phyloP scores from a whole-genome alignment of 106 monocot genomes.

The Dioscorea alata region DNA sequence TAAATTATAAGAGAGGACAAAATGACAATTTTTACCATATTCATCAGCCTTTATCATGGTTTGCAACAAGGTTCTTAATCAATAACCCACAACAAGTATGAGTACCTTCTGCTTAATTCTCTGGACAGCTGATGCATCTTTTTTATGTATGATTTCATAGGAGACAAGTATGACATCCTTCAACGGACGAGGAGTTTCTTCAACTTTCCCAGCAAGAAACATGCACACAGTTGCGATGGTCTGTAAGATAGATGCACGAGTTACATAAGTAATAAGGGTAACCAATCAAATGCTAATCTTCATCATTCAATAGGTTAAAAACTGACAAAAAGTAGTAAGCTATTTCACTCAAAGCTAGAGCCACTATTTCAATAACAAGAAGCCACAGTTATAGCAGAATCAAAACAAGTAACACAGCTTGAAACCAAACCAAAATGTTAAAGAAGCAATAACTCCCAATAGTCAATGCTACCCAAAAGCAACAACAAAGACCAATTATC shows the following conservation, averaged over 20 bases:
- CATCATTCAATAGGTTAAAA: not conserved
- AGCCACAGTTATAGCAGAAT: not conserved
- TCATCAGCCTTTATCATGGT: not conserved
- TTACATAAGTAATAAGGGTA: no score
- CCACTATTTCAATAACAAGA: not conserved
- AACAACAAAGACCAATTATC: no score
- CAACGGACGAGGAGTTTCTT: slow-evolving; percentile 86
- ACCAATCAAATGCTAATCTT: not conserved
- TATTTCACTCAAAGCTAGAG: not conserved
- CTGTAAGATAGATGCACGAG: slow-evolving; percentile 48
- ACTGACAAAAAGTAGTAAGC: not conserved
- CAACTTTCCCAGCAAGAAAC: slow-evolving; percentile 97
- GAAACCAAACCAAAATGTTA: no score
- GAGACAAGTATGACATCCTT: slow-evolving; percentile 91
- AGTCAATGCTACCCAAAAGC: no score
- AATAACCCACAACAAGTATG: not conserved
- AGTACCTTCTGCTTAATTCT: slow-evolving; percentile 84
- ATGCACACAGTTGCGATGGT: slow-evolving; percentile 94
- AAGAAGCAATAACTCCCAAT: no score
- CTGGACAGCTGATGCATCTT: slow-evolving; percentile 78
- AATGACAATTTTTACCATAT: not conserved
- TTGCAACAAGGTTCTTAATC: not conserved
- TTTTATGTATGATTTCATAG: slow-evolving; percentile 85
- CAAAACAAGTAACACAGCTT: no score
- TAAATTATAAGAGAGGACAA: not conserved